Evolutionary conservation across 179 eudicot species (phyloP), one percentile per base, ranked within the genome.

Genomic region (Heliamphora pulchella): DNA sequence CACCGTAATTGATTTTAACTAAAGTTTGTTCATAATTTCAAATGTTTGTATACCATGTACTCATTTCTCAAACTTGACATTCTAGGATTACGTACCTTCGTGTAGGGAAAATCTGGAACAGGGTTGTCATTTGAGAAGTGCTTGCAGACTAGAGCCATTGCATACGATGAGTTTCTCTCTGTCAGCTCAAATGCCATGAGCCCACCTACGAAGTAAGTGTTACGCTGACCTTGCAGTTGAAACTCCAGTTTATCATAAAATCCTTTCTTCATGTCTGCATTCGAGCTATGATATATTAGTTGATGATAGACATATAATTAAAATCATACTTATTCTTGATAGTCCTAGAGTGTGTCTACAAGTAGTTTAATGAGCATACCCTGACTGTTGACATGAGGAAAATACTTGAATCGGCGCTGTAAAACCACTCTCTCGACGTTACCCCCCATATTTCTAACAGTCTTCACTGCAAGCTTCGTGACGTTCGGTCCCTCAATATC

Each of bases 141-240:
- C 82, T 86, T 89, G 77, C 87, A 65, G 58, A 87, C 81, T 58
- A 89, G 66, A 53, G 79, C 84, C 88, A 87, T 87, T 47, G 91
- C 80, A 62, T 89, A 89, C 3, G 88, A 75, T 58, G 91, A 89
- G 76, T 87, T 89, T 78, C 91, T 87, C 77, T 89, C 91, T 0
- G 91, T 89, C 64, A 89, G 87, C 82, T 89, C 91, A 81, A 89
- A 89, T 14, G 91, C 91, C 86, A 87, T 81, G 5, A 89, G 86
- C 55, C 91, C 91, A 44, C 91, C 91, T 31, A 86, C 80, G 41
- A 84, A 89, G 80, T 85, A 87, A 74, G 91, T 89, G 80, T 86
- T 89, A 15, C 79, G 72, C 78, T 85, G 83, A 53, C 89, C 89
- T 83, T 89, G 91, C 39, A 89, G 85, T 71, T 86, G 84, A 14